A percentile compares a stretch with the other conserved stretches of the same genome.
Evolutionary conservation across 2,329 filamentous ascomycete genomes (phyloP).

Genomic region (Botryotinia narcissicola): DNA sequence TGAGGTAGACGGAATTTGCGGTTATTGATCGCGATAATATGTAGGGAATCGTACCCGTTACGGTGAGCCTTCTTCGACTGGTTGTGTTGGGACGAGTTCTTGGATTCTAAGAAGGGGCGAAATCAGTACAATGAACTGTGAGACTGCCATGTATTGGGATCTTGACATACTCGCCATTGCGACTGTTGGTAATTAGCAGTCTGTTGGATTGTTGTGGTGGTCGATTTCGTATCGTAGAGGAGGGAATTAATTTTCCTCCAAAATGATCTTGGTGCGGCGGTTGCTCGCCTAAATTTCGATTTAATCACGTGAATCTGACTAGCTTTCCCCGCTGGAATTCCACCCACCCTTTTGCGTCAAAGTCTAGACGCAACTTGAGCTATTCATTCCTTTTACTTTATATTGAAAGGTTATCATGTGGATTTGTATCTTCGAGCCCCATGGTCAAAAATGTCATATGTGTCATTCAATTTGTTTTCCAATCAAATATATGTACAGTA

Average conservation of each 20-base stretch:
- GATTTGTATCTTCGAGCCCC: not conserved
- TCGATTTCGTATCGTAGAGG: not conserved
- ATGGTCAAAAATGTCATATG: not conserved
- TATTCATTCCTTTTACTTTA: not conserved
- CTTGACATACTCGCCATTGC: slow-evolving; percentile 22
- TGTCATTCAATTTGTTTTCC: not conserved
- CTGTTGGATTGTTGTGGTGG: slow-evolving; percentile 16
- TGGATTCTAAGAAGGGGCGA: slow-evolving; percentile 66
- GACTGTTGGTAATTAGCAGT: slow-evolving; percentile 21
- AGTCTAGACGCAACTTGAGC: not conserved
- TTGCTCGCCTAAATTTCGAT: slow-evolving; percentile 12
- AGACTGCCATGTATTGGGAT: not conserved
- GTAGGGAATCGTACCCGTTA: slow-evolving; percentile 78
- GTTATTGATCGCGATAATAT: not conserved
- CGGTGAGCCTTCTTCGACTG: slow-evolving; percentile 88
- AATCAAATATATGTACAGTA: slow-evolving; percentile 18
- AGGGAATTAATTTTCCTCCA: slow-evolving; percentile 10
- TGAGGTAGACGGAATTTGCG: not conserved
- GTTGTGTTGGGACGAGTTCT: slow-evolving; percentile 67
- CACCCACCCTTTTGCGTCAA: not conserved
- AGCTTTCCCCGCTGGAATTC: not conserved
- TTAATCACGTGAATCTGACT: not conserved
- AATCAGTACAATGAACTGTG: slow-evolving; percentile 9
- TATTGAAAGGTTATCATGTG: not conserved
- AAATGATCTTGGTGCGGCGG: not conserved